phyloP scores from a whole-genome alignment of 106 monocot species.

The Apostasia ramifera region DNA sequence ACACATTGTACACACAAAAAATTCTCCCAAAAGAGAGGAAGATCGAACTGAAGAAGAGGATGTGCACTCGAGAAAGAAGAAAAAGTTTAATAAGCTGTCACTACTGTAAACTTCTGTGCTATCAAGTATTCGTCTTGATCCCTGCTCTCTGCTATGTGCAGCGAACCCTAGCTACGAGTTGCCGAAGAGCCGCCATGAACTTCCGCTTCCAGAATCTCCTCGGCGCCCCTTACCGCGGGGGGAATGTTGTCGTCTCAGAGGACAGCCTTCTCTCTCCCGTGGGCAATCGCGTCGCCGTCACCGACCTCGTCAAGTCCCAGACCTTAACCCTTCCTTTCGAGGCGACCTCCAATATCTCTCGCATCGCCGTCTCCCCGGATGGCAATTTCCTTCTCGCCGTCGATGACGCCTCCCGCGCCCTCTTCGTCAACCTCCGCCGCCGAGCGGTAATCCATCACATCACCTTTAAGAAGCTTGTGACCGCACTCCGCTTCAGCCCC shows the following conservation, averaged over 20 bases:
- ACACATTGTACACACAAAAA: no score
- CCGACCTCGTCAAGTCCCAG: constrained; percentile 63
- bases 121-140: no score
- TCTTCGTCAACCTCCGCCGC: constrained; percentile 66
- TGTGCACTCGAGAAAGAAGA: no score
- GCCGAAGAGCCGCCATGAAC: constrained; percentile 40
- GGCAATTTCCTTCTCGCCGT: constrained; percentile 59
- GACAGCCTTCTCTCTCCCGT: constrained; percentile 62
- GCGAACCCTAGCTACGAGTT: neutral
- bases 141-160: no score
- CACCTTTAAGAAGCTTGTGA: constrained; percentile 55
- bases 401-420: constrained; percentile 48
- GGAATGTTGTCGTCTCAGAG: constrained; percentile 55
- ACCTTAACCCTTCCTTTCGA: constrained; percentile 78
- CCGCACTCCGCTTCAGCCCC: constrained; percentile 61
- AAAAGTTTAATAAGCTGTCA: no score
- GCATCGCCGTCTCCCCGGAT: constrained; percentile 56
- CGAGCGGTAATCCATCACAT: constrained; percentile 70
- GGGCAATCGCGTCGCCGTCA: constrained; percentile 77
- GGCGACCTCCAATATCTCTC: constrained; percentile 58
- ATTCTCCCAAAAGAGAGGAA: no score
- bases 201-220: constrained; percentile 94
- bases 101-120: no score
- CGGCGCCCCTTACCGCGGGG: constrained; percentile 88
- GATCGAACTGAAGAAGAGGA: no score